Conservation (phyloP, 192 early-diverging fungal species). For the Oehlia diaphana region DNA sequence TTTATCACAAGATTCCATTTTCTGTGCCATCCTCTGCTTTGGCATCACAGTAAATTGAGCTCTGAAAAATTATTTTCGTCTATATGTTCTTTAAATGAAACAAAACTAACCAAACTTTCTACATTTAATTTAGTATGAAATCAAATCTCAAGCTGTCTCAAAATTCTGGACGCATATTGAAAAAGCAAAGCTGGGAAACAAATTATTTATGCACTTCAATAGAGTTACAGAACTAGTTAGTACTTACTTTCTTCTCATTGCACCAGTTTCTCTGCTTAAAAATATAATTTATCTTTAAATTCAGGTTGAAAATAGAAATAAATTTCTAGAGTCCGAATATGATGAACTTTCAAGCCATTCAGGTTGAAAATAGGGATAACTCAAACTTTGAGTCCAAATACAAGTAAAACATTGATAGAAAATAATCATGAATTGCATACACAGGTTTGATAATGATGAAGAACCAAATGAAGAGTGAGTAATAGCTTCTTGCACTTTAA, state of each 20-base stretch:
- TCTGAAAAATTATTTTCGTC: not conserved
- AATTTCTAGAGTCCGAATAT: not conserved
- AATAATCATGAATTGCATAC: not conserved
- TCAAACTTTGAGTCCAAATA: not conserved
- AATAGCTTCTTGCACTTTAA: slow-evolving; percentile 14
- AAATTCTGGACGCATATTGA: slow-evolving; percentile 6
- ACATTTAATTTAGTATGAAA: not conserved
- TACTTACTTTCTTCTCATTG: not conserved
- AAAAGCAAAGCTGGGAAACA: slow-evolving; percentile 16
- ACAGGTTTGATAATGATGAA: slow-evolving; percentile 20
- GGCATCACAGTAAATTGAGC: slow-evolving; percentile 6
- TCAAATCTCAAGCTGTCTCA: slow-evolving; percentile 17
- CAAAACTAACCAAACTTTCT: too few relatives aligned
- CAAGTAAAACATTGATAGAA: not conserved
- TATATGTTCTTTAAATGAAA: not conserved
- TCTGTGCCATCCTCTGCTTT: slow-evolving; percentile 5
- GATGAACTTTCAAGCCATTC: not conserved
- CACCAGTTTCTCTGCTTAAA: slow-evolving; percentile 17
- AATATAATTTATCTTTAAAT: slow-evolving; percentile 17
- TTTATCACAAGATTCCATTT: not conserved
- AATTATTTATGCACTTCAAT: slow-evolving; percentile 25
- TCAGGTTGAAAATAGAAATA: slow-evolving; percentile 5
- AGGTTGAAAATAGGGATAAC: not conserved
- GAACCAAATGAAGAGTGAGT: slow-evolving; percentile 17
- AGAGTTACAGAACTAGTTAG: slow-evolving; percentile 12